These are phyloP conservation scores for Chionographis japonica DNA, from an alignment of 106 monocot species.

Conservation along the genomic window DNA sequence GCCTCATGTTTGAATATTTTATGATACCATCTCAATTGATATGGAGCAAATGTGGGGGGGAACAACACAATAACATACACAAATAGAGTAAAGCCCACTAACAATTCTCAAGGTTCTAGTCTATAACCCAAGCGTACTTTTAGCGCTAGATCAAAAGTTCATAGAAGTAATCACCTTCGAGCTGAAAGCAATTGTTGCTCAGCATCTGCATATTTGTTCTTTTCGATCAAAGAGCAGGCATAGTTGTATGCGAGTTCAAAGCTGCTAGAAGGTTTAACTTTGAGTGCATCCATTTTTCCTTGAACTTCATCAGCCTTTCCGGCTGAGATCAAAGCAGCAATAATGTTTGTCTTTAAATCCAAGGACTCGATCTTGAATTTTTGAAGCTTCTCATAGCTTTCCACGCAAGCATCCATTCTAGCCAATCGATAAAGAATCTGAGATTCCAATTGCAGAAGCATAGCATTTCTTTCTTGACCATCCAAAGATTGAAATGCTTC, in stretches of 20 bases:
- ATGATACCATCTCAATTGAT: background rate
- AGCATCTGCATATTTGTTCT: slow-evolving; percentile 71
- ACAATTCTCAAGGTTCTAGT: no score
- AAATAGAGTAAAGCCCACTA: no score
- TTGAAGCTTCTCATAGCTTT: slow-evolving; percentile 80
- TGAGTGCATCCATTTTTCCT: slow-evolving; percentile 69
- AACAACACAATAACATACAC: no score
- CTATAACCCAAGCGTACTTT: background rate
- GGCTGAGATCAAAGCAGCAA: slow-evolving; percentile 80
- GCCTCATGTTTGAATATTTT: background rate
- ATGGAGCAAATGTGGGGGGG: no score
- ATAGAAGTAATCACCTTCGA: slow-evolving; percentile 51
- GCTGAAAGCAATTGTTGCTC: slow-evolving; percentile 81
- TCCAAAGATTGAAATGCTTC: slow-evolving; percentile 65
- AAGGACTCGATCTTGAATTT: slow-evolving; percentile 82
- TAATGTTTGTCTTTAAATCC: slow-evolving; percentile 80
- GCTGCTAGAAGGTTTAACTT: slow-evolving; percentile 71
- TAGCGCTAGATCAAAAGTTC: background rate
- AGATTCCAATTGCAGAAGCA: slow-evolving; percentile 77
- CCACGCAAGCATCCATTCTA: slow-evolving; percentile 79
- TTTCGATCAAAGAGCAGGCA: slow-evolving; percentile 86
- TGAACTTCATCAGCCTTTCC: slow-evolving; percentile 81
- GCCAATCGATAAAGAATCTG: slow-evolving; percentile 86
- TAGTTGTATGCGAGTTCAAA: slow-evolving; percentile 88
- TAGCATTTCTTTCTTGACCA: slow-evolving; percentile 54